Base-by-base conservation (phyloP, 2,329 filamentous ascomycete species). In the Pyrenochaeta sp. region DNA sequence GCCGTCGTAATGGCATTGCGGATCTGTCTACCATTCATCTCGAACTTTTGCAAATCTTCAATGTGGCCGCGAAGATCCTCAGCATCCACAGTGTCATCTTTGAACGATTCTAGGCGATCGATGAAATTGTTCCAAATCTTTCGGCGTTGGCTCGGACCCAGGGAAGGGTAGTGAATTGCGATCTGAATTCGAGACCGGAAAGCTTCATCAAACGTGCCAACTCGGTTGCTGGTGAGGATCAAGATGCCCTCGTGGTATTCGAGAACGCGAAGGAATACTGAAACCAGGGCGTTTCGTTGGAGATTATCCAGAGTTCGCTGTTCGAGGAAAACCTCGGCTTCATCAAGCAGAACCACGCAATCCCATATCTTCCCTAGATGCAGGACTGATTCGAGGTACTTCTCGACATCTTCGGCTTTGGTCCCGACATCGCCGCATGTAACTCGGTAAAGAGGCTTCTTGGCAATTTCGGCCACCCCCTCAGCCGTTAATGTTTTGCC, bases 331-430 rank as follows among this genome's bases (percentile, higher is more conserved):
- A 68, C 58, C 14, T 81, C 79, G 6, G 78, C 80, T 59, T 83
- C 80, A 61, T 82, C 81, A 1, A 83, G 72, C 0, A 84, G 74
- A 0, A 83, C 66, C 6, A 84, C 75, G 20, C 79, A 79, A n/a
- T 78, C 77, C 81, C 81, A 83, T 42, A 72, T 75, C 0, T 76
- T 76, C 46, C 76, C 73, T 68, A 83, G 78, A 20, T 77, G 71
- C 4, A 82, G 66, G 11, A 83, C 76, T 17, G 74, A 67, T 32
- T 78, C 71, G 4, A 84, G 71, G 15, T 74, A 76, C 1, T 64
- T 57, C 56, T 84, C 81, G 2, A 84, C 77, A 0, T 65, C 58
- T 1, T 67, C 54, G 0, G 78, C 73, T n/a, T 77, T 67, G 3
- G 75, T 73, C 7, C 81, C 82, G 0, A 84, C 74, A 43, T 84